Conservation (phyloP, 148 eudicot species). For the Cornus suecica region DNA sequence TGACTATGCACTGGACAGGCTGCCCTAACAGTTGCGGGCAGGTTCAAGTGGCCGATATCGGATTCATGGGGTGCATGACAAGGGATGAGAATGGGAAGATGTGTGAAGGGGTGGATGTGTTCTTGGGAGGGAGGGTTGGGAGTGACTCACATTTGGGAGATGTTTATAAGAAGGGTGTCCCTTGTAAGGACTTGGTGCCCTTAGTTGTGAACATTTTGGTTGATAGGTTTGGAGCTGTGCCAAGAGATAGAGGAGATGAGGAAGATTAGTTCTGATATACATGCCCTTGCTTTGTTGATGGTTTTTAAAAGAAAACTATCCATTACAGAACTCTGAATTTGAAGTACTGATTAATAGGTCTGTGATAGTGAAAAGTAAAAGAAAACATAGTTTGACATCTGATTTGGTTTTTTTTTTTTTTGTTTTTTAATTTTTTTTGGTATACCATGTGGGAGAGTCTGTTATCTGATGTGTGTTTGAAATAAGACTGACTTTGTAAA, state of each 20-base stretch:
- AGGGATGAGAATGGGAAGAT: slow-evolving; percentile 73
- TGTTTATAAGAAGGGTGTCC: slow-evolving; percentile 77
- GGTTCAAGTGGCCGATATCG: slow-evolving; percentile 97
- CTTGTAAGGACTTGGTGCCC: slow-evolving; percentile 76
- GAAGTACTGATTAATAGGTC: not conserved
- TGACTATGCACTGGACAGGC: slow-evolving; percentile 95
- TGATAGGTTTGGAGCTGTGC: slow-evolving; percentile 69
- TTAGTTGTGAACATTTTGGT: slow-evolving; percentile 67
- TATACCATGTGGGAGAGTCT: too few relatives aligned
- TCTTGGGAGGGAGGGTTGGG: slow-evolving; percentile 82
- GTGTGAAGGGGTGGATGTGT: slow-evolving; percentile 84
- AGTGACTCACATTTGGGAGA: slow-evolving; percentile 87
- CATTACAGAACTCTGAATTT: too few relatives aligned
- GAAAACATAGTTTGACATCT: not conserved
- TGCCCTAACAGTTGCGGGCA: slow-evolving; percentile 90
- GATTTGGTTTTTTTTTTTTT: not conserved
- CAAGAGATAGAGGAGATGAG: slow-evolving; percentile 59
- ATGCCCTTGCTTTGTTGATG: not conserved
- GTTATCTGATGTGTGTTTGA: not conserved
- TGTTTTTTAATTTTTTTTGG: too few relatives aligned
- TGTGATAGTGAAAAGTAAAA: not conserved
- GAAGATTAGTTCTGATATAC: slow-evolving; percentile 30
- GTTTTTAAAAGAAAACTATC: too few relatives aligned
- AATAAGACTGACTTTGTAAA: not conserved
- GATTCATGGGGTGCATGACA: slow-evolving; percentile 96